A percentile compares a stretch with the other conserved stretches of the same genome.
Evolutionary conservation across 164 flowering plant species (phyloP).

Genomic region (Vitis rotundifolia): DNA sequence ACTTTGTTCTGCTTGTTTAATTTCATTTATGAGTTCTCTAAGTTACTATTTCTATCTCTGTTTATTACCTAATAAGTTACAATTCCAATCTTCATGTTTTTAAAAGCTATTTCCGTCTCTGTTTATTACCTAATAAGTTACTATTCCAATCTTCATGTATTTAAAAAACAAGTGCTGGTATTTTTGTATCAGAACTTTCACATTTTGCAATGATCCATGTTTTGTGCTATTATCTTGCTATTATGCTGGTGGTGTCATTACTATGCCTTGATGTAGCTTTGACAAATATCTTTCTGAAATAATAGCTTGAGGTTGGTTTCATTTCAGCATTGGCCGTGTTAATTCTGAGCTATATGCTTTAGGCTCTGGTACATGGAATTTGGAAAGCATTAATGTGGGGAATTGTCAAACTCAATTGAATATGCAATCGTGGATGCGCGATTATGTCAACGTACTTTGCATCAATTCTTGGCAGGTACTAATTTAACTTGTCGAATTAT

Average conservation of each 20-base stretch:
- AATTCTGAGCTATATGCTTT: slow-evolving; percentile 82
- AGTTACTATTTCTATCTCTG: too few species aligned
- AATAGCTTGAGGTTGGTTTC: slow-evolving; percentile 1
- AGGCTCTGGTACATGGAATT: slow-evolving; percentile 61
- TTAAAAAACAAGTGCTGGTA: neutral
- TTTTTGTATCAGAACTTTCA: neutral
- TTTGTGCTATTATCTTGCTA: neutral
- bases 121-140: too few species aligned
- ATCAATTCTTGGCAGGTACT: slow-evolving; percentile 96
- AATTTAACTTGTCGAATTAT: neutral
- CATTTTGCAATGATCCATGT: neutral
- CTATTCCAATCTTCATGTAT: too few species aligned
- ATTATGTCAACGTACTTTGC: slow-evolving; percentile 82
- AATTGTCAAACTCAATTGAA: slow-evolving; percentile 22
- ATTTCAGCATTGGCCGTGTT: slow-evolving; percentile 88
- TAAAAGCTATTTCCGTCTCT: too few species aligned
- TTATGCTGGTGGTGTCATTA: neutral
- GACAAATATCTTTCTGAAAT: neutral
- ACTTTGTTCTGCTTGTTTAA: too few species aligned
- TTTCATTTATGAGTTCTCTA: too few species aligned
- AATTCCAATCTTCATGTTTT: too few species aligned
- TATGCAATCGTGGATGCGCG: slow-evolving; percentile 58
- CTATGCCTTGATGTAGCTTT: neutral
- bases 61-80: too few species aligned
- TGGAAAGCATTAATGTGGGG: slow-evolving; percentile 17